Percentiles rank a stretch among this genome's conserved stretches.
Conservation (phyloP, 202 grass and related monocot species). For the Sporobolus alterniflorus region DNA sequence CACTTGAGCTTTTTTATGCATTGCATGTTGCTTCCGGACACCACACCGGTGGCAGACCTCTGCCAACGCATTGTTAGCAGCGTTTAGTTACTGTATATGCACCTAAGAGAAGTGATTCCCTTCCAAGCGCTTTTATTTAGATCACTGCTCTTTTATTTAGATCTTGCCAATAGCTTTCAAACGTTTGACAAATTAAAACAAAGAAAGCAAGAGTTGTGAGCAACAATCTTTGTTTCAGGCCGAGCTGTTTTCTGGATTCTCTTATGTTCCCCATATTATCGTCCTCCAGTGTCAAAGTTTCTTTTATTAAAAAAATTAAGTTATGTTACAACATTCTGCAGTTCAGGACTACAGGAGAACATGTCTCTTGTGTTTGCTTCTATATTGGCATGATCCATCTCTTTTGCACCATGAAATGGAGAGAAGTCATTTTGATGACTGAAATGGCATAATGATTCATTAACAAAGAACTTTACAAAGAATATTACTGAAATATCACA, state of each 20-base stretch:
- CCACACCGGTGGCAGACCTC: no score
- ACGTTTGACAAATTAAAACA: background rate
- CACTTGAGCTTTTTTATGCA: no score
- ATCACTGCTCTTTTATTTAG: background rate
- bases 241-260: background rate
- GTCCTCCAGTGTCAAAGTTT: background rate
- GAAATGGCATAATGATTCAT: background rate
- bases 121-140: no score
- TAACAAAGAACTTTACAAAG: background rate
- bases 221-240: background rate
- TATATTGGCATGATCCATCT: background rate
- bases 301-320: no score
- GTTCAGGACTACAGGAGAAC: background rate
- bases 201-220: background rate
- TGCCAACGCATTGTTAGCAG: no score
- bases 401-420: background rate
- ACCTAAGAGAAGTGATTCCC: no score
- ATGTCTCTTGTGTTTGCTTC: background rate
- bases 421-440: background rate
- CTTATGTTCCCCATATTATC: background rate
- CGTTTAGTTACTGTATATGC: no score
- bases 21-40: no score
- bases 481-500: background rate
- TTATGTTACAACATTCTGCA: background rate
- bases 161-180: background rate